These are phyloP conservation scores for Fraxinus pennsylvanica DNA, from an alignment of 257 asterid genomes.

Conservation along the genomic window DNA sequence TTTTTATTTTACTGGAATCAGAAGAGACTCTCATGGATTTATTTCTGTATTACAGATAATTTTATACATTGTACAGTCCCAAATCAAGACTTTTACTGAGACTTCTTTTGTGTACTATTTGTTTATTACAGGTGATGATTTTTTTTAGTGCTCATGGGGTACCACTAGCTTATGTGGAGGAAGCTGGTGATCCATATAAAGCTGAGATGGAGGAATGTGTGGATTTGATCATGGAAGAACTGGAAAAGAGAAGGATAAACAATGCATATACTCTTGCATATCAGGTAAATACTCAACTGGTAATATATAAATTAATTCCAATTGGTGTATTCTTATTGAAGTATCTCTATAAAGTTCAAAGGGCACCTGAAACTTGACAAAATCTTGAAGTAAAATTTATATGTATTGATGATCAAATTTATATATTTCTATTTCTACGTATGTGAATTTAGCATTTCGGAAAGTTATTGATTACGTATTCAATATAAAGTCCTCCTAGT, in stretches of 20 bases:
- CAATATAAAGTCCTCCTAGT: not conserved
- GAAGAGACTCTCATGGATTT: not conserved
- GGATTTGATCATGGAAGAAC: conserved; percentile 96
- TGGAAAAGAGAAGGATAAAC: conserved; percentile 65
- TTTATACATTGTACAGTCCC: not conserved
- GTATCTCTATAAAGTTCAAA: not conserved
- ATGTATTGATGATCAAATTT: too few relatives aligned
- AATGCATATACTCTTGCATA: conserved; percentile 89
- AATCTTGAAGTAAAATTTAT: not conserved
- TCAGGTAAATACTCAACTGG: conserved; percentile 58
- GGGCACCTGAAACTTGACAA: not conserved
- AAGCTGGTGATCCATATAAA: conserved; percentile 99
- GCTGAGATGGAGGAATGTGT: conserved; percentile 99
- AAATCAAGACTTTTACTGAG: not conserved
- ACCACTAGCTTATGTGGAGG: conserved; percentile 97
- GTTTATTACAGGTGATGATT: conserved; percentile 75
- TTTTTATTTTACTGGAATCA: not conserved
- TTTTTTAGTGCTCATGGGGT: conserved; percentile 99
- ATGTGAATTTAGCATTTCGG: not conserved
- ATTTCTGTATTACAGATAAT: not conserved
- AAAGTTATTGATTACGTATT: conserved; percentile 10
- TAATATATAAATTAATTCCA: not conserved
- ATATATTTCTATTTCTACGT: not conserved
- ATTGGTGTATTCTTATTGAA: not conserved
- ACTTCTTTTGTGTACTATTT: not conserved